A percentile compares a stretch with the other conserved stretches of the same genome.
These are phyloP conservation scores for Aspergillus coremiiformis DNA, from an alignment of 495 filamentous ascomycete species.

Conservation along the genomic window DNA sequence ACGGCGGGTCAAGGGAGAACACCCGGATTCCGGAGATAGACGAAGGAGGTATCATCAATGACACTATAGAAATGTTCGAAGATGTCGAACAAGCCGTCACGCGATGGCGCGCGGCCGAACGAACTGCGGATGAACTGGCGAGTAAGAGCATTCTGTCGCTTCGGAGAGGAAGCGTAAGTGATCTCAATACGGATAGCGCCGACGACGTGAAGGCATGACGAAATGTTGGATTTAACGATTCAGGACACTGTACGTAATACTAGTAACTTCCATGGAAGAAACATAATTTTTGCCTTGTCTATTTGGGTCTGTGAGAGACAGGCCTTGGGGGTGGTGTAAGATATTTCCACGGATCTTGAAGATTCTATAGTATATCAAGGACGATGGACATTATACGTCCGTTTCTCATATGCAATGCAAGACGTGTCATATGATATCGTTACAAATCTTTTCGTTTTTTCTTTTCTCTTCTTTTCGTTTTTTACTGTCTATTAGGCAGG, in stretches of 20 bases:
- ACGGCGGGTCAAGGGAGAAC: constrained; percentile 34
- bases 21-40: constrained; percentile 49
- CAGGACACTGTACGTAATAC: constrained; percentile 20
- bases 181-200: constrained; percentile 35
- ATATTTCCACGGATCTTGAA: not conserved
- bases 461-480: not conserved
- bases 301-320: not conserved
- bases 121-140: constrained; percentile 35
- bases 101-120: constrained; percentile 54
- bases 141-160: constrained; percentile 38
- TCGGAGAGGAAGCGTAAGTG: constrained; percentile 37
- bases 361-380: no score
- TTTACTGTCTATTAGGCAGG: not conserved
- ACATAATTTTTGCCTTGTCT: not conserved
- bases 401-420: no score
- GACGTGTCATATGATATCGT: not conserved
- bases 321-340: not conserved
- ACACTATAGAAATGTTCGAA: constrained; percentile 74
- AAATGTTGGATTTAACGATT: constrained; percentile 13
- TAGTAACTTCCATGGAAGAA: not conserved
- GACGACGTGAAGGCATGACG: constrained; percentile 36
- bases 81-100: constrained; percentile 59
- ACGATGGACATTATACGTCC: no score
- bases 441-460: not conserved
- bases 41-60: constrained; percentile 74